Percentiles rank a stretch among this genome's conserved stretches.
Conservation (phyloP, 331 rosid species). For the Pyrus hybrid region DNA sequence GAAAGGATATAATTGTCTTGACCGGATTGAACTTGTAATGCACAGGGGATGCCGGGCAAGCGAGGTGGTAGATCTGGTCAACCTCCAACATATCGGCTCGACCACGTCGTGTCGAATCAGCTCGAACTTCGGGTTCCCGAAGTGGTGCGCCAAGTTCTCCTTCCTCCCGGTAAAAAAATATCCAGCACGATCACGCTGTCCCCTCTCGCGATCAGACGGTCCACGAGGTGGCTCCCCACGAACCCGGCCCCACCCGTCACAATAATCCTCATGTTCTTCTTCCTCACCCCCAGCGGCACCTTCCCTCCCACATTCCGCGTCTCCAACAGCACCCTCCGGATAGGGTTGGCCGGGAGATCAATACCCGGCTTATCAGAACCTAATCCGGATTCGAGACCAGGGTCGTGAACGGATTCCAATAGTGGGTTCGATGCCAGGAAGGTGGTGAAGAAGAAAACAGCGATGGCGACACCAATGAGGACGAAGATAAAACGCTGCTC, state of each 20-base stretch:
- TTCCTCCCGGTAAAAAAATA: slow-evolving; percentile 81
- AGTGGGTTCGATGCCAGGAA: slow-evolving; percentile 1
- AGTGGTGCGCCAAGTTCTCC: slow-evolving; percentile 61
- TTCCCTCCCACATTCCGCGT: slow-evolving; percentile 22
- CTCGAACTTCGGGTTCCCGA: slow-evolving; percentile 79
- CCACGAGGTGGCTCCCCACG: slow-evolving; percentile 88
- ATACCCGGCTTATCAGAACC: too few relatives aligned
- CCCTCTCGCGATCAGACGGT: slow-evolving; percentile 73
- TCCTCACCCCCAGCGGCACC: slow-evolving; percentile 30
- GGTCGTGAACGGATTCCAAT: background rate
- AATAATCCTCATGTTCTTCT: slow-evolving; percentile 44
- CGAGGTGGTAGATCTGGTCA: slow-evolving; percentile 91
- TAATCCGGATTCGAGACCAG: background rate
- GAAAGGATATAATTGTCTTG: slow-evolving; percentile 86
- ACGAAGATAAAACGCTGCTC: slow-evolving; percentile 39
- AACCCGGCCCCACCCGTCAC: slow-evolving; percentile 94
- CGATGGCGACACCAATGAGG: slow-evolving; percentile 42
- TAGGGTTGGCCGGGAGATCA: background rate
- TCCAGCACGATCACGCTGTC: slow-evolving; percentile 81
- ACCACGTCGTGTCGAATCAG: slow-evolving; percentile 93
- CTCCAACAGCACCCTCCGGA: background rate
- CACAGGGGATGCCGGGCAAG: slow-evolving; percentile 96
- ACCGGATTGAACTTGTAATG: slow-evolving; percentile 96
- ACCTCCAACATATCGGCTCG: slow-evolving; percentile 74
- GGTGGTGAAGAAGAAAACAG: slow-evolving; percentile 38